phyloP scores from a whole-genome alignment of 257 asterid species.

The Fraxinus excelsior region DNA sequence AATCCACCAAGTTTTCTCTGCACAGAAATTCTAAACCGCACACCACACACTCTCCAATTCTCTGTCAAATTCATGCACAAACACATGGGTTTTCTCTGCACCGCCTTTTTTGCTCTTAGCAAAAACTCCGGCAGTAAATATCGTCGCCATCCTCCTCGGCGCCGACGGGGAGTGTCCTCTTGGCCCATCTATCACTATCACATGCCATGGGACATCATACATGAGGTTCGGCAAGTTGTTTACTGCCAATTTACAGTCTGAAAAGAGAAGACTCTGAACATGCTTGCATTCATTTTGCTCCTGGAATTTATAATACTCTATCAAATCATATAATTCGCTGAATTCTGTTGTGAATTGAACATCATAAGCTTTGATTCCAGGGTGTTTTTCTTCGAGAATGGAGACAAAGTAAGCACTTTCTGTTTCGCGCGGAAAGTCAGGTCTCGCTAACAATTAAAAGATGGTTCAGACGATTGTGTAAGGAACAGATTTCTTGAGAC shows the following conservation, averaged over 20 bases:
- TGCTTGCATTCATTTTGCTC: conserved; percentile 37
- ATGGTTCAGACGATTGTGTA: too few relatives aligned
- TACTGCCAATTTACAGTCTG: conserved; percentile 51
- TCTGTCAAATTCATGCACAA: too few relatives aligned
- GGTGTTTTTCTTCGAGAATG: conserved; percentile 34
- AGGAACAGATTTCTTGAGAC: too few relatives aligned
- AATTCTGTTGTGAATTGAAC: conserved; percentile 43
- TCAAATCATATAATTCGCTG: conserved; percentile 35
- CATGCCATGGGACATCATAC: conserved; percentile 58
- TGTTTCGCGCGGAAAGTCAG: too few relatives aligned
- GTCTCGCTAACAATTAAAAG: too few relatives aligned
- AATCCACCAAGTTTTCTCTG: conserved; percentile 39
- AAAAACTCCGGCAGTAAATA: too few relatives aligned
- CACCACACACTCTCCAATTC: conserved; percentile 43
- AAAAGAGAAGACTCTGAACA: conserved; percentile 51
- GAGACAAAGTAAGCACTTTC: conserved; percentile 37
- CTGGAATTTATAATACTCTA: conserved; percentile 34
- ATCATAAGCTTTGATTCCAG: conserved; percentile 55
- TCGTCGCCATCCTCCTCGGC: conserved; percentile 49
- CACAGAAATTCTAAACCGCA: conserved; percentile 35
- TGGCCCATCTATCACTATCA: conserved; percentile 54
- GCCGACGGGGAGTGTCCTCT: conserved; percentile 35
- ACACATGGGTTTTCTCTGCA: too few relatives aligned
- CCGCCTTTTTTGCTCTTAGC: too few relatives aligned
- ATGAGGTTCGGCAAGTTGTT: conserved; percentile 53